phyloP scores from a whole-genome alignment of 176 grass and related monocot genomes.

The Carex pumila region DNA sequence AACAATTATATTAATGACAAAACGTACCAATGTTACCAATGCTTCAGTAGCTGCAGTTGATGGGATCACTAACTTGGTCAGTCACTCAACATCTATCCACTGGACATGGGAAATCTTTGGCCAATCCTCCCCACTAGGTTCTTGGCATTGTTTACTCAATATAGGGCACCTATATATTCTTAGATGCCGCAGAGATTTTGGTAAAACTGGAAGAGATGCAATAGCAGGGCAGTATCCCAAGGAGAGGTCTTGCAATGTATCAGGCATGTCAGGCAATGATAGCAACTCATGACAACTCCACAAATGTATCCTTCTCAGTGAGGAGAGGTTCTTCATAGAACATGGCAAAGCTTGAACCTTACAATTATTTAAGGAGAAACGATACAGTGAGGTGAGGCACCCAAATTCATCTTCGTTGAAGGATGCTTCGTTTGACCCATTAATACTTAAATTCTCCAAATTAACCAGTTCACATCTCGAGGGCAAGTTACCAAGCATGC shows the following conservation, averaged over 20 bases:
- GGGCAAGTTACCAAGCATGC: background rate
- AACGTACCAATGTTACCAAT: no score
- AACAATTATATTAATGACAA: no score
- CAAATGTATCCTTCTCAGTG: background rate
- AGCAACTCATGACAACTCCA: background rate
- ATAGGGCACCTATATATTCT: background rate
- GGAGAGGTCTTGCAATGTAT: background rate
- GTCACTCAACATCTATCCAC: background rate
- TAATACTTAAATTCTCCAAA: background rate
- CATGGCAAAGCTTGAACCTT: background rate
- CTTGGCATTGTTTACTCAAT: background rate
- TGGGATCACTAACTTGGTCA: background rate
- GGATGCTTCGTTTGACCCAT: no score
- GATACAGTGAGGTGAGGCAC: background rate
- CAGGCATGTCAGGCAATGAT: background rate
- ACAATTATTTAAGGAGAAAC: background rate
- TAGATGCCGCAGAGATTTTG: background rate
- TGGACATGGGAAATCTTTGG: slow-evolving; percentile 7
- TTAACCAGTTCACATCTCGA: background rate
- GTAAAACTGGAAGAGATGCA: background rate
- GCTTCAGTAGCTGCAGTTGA: background rate
- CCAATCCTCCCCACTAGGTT: slow-evolving; percentile 1
- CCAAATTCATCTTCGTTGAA: background rate
- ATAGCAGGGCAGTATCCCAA: background rate
- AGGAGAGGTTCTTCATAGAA: background rate